Evolutionary conservation across 345 rosid species (phyloP), one percentile per base, ranked within the genome.

Genomic region (Abelmoschus esculentus): DNA sequence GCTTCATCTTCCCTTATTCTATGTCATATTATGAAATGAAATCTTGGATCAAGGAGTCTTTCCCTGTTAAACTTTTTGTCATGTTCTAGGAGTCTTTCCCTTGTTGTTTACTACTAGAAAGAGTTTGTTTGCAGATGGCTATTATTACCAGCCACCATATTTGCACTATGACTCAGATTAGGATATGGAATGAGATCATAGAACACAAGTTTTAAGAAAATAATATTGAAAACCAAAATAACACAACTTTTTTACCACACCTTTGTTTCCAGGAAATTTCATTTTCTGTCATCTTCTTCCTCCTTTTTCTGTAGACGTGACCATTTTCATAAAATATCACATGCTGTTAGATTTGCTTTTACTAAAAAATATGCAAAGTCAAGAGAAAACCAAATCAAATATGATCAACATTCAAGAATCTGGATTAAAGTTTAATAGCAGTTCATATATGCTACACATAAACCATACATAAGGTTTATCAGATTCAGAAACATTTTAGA

Each of bases 261-360:
- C 3, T 76, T 19, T 55, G 18, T 49, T 36, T 15, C 40, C 3
- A 12, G 66, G 73, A 68, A 63, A 26, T 19, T 65, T 49, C 69
- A 36, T 52, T 61, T 9, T 60, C 14, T 46, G 72, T 73, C 66
- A 15, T 42, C 52, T 47, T 47, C 60, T 47, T 18, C 64, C 14
- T 22, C 40, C 34, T 18, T 46, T 29, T 22, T 22, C 26, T 4
- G 4, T 4, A 13, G 13, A 32, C n/a, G 2, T 50, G n/a, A 47
- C 73, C 14, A 14, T 19, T 56, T 70, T 46, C 66, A 70, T 49
- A n/a, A 5, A 49, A 34, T 1, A 54, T 65, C 42, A 66, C 28
- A 44, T 29, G 59, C 9, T 53, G 34, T 29, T 28, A 67, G 69
- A 66, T 60, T 67, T 10, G 13, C 14, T 46, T 13, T 46, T 72